phyloP scores from a whole-genome alignment of 2,329 filamentous ascomycete genomes.

The Teratosphaeria viscida region DNA sequence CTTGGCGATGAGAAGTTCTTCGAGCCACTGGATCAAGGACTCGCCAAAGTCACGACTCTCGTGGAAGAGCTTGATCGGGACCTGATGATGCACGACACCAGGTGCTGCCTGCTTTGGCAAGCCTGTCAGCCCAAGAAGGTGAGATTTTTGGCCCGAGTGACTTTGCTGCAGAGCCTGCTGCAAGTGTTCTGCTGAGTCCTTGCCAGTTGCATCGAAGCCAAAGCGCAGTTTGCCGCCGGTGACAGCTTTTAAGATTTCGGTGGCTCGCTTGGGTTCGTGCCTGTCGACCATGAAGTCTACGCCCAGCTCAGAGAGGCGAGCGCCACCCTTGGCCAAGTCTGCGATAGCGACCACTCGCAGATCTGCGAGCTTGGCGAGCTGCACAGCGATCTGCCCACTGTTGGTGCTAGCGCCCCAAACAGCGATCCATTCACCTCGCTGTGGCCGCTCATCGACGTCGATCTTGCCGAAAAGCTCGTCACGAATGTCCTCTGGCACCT shows the following conservation, averaged over 20 bases:
- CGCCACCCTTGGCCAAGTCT: conserved; percentile 56
- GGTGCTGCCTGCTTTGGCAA: conserved; percentile 48
- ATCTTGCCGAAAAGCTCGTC: conserved; percentile 53
- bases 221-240: conserved; percentile 52
- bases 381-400: conserved; percentile 55
- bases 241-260: conserved; percentile 52
- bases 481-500: conserved; percentile 51
- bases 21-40: conserved; percentile 55
- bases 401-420: conserved; percentile 71
- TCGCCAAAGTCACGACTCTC: conserved; percentile 54
- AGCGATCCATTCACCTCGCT: conserved; percentile 56
- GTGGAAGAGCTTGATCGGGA: conserved; percentile 70
- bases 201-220: conserved; percentile 57
- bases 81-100: conserved; percentile 48
- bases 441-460: conserved; percentile 41
- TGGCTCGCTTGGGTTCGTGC: conserved; percentile 53
- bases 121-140: conserved; percentile 59
- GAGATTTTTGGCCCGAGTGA: conserved; percentile 26
- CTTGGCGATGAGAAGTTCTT: conserved; percentile 48
- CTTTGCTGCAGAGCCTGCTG: conserved; percentile 39
- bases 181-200: conserved; percentile 51
- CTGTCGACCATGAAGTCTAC: conserved; percentile 61
- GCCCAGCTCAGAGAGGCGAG: conserved; percentile 41
- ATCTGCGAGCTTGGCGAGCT: conserved; percentile 57
- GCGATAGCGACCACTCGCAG: conserved; percentile 56